Conservation (phyloP, 202 grass and related monocot species). For the Zoysia matrella region DNA sequence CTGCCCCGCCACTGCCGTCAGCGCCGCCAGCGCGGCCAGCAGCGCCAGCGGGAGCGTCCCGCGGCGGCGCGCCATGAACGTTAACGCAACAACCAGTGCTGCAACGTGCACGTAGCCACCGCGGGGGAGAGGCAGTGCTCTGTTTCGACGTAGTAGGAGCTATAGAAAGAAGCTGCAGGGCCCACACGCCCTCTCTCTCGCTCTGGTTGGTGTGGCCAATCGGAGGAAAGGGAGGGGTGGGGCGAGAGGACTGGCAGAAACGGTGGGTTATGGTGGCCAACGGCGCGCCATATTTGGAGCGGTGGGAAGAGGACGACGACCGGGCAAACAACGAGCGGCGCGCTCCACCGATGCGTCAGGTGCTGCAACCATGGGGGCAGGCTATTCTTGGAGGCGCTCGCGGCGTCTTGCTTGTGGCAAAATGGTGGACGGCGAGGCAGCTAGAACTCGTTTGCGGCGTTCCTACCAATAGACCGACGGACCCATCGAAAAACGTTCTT, state of each 20-base stretch:
- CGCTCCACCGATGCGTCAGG: no score
- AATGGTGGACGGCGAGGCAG: no score
- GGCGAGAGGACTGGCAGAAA: neutral
- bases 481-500: no score
- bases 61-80: slow-evolving; percentile 30
- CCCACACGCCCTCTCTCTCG: slow-evolving; percentile 42
- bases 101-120: no score
- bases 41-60: slow-evolving; percentile 50
- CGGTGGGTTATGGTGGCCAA: slow-evolving; percentile 30
- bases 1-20: slow-evolving; percentile 17
- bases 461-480: no score
- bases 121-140: no score
- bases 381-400: no score
- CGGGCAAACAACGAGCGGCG: no score
- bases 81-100: neutral
- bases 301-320: no score
- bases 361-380: no score
- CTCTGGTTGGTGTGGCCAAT: slow-evolving; percentile 48
- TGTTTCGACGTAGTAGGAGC: neutral
- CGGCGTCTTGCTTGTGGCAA: no score
- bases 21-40: neutral
- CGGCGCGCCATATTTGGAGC: slow-evolving; percentile 26
- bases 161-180: neutral
- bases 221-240: slow-evolving; percentile 45
- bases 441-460: no score